These are phyloP conservation scores for Tolypocladium ovalisporum DNA, from an alignment of 2,329 filamentous ascomycete species.

Conservation along the genomic window DNA sequence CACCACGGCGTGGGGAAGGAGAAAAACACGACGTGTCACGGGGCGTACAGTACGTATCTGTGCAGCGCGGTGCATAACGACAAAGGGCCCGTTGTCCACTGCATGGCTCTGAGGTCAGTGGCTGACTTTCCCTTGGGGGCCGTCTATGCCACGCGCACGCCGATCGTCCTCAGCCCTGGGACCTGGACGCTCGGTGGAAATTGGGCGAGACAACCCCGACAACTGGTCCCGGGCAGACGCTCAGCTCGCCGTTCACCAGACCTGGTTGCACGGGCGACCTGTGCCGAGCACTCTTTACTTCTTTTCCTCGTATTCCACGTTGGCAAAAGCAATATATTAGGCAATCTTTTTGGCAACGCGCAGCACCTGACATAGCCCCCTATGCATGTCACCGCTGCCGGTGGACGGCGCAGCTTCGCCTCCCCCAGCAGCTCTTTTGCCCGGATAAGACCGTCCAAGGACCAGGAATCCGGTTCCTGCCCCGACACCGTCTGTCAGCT, in stretches of 20 bases:
- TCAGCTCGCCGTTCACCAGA: not conserved
- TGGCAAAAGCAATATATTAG: not conserved
- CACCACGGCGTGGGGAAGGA: not conserved
- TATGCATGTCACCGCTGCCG: not conserved
- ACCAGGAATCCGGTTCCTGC: not conserved
- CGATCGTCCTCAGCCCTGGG: not conserved
- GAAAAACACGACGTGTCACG: not conserved
- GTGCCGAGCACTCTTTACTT: not conserved
- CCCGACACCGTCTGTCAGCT: not conserved
- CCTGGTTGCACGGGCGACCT: not conserved
- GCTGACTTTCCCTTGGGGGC: not conserved
- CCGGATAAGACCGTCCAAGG: no score
- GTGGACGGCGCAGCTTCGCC: not conserved
- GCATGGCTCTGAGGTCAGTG: not conserved
- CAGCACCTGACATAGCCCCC: not conserved
- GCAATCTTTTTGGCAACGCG: not conserved
- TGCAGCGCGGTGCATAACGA: not conserved
- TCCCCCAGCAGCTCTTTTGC: not conserved
- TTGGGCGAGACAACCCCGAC: not conserved
- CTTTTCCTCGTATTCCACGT: not conserved
- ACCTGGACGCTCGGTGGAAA: not conserved
- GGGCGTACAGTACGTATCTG: not conserved
- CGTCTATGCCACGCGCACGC: not conserved
- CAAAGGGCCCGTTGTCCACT: not conserved
- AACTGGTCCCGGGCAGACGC: not conserved